Evolutionary conservation across 2,329 filamentous ascomycete species (phyloP).

Genomic region (Paracorniculantispora psalliotae): DNA sequence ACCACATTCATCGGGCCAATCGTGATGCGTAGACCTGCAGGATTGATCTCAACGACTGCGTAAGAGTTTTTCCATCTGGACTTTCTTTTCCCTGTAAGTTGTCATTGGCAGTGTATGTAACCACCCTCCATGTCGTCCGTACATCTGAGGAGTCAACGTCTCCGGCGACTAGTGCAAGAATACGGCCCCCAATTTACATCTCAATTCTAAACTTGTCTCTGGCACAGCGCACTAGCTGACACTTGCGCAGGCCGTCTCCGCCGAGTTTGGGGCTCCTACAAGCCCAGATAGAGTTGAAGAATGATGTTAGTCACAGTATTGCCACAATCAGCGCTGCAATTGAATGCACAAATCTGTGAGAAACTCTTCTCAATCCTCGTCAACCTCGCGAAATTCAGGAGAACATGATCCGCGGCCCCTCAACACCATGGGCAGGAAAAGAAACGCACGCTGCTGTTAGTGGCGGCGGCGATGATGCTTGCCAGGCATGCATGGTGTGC

Average conservation of each 20-base stretch:
- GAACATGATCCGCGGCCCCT: neutral
- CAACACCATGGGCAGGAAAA: neutral
- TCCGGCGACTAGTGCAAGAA: neutral
- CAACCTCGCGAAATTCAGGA: neutral
- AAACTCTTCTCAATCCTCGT: neutral
- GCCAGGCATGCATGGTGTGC: neutral
- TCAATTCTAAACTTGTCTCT: neutral
- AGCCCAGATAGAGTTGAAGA: neutral
- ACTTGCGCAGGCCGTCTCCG: neutral
- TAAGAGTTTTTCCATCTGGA: neutral
- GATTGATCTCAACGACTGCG: neutral
- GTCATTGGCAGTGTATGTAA: neutral
- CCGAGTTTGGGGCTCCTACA: neutral
- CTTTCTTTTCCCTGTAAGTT: neutral
- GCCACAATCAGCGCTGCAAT: neutral
- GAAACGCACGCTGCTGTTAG: neutral
- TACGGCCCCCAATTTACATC: neutral
- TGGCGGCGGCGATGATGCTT: neutral
- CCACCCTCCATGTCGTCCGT: neutral
- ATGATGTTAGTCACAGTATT: neutral
- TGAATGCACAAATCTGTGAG: neutral
- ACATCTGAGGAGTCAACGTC: neutral
- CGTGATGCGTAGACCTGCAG: neutral
- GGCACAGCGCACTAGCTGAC: neutral
- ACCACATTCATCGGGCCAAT: neutral